Conservation (phyloP, 495 filamentous ascomycete genomes). For the Neurospora hispaniola region DNA sequence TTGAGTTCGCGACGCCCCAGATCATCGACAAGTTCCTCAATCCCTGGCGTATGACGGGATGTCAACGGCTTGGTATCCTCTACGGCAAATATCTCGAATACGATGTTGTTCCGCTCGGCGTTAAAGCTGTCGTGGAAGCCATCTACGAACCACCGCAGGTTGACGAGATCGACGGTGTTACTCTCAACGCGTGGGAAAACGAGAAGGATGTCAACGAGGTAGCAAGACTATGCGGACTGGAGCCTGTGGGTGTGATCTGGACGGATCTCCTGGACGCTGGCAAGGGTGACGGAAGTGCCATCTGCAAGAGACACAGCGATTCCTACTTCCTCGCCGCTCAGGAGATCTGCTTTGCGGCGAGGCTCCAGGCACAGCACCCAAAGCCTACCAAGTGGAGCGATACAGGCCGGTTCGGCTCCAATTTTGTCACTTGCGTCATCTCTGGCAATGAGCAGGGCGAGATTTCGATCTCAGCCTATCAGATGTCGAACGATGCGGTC, state of each 20-base stretch:
- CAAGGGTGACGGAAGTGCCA: conserved; percentile 63
- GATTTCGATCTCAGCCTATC: conserved; percentile 83
- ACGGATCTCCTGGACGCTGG: conserved; percentile 86
- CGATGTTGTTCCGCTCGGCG: conserved; percentile 78
- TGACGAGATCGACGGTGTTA: conserved; percentile 83
- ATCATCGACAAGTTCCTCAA: conserved; percentile 81
- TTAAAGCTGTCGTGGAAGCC: conserved; percentile 95
- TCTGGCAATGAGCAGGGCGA: conserved; percentile 83
- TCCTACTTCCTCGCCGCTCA: conserved; percentile 90
- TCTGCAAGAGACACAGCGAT: conserved; percentile 94
- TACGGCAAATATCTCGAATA: conserved; percentile 92
- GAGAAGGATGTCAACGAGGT: conserved; percentile 75
- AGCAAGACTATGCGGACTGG: conserved; percentile 72
- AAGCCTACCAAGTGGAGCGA: conserved; percentile 96
- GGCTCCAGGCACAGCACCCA: conserved; percentile 76
- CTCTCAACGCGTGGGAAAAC: conserved; percentile 77
- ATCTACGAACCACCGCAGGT: conserved; percentile 95
- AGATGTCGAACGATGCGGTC: conserved; percentile 86
- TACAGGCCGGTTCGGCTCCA: conserved; percentile 85
- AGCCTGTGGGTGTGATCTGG: conserved; percentile 90
- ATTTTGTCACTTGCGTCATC: conserved; percentile 93
- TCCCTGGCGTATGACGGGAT: conserved; percentile 73
- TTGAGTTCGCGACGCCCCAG: conserved; percentile 78
- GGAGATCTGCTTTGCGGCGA: conserved; percentile 80
- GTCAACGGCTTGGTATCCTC: conserved; percentile 79